Base-by-base conservation (phyloP, 2,329 filamentous ascomycete species). In the Ophiostoma piceae region DNA sequence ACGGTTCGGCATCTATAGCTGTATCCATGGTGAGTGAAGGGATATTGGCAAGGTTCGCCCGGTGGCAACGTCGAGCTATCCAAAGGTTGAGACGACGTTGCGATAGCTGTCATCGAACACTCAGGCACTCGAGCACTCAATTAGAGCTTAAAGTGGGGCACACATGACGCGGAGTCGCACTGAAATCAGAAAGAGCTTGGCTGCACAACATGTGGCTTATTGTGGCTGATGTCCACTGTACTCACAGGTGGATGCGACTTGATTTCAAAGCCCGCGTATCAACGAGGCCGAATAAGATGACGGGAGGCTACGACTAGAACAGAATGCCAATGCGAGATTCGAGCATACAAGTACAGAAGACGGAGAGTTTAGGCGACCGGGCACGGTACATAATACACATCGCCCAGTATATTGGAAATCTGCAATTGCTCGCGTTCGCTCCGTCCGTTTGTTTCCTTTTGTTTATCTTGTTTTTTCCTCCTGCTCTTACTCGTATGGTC, bases 1-100 rank as follows among this genome's bases (percentile, higher is more conserved):
- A 95, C 57, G 89, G 85, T 64, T 86, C 84, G 70, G 83, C 81
- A 67, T 77, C 75, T 35, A 65, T 65, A 8, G 35, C 35, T 5
- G 35, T 35, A 35, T 35, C 35, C 35, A 35, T 35, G 35, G 35
- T 35, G 35, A 8, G 35, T 8, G 4, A 8, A 32, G n/a, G 60
- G 69, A 76, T 75, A 70, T 75, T 73, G 57, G 77, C 77, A 77
- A 79, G 35, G 71, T 2, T 2, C 3, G 35, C 29, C 3, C 39
- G 39, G 11, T 11, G 26, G 57, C 12, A 19, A 3, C 26, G 22
- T 19, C 43, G 12, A 19, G 47, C 19, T 6, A 7, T 9, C n/a
- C 9, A 22, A 19, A 8, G 19, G 51, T 57, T 11, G n/a, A 51
- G 47, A 41, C 12, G n/a, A 47, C n/a, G 51, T 26, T 26, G 22